phyloP scores from a whole-genome alignment of 176 grass and related monocot genomes.

The Pontederia crassipes region DNA sequence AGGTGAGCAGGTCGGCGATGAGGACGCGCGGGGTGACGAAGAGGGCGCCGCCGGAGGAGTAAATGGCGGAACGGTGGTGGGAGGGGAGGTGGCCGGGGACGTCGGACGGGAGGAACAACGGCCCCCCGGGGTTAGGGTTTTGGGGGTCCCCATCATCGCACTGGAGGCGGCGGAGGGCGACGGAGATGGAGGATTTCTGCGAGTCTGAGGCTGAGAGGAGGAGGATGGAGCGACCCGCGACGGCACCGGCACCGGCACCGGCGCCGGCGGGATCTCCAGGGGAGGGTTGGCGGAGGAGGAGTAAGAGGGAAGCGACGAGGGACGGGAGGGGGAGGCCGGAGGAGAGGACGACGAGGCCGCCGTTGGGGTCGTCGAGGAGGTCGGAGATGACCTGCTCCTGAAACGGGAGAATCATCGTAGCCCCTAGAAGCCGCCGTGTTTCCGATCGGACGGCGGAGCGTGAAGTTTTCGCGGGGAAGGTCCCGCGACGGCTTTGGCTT shows the following conservation, averaged over 20 bases:
- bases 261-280: not conserved
- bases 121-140: conserved; percentile 6
- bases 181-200: conserved; percentile 40
- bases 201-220: conserved; percentile 62
- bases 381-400: conserved; percentile 68
- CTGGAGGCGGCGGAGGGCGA: conserved; percentile 23
- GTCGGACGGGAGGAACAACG: conserved; percentile 18
- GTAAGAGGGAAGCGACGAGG: conserved; percentile 45
- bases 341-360: conserved; percentile 61
- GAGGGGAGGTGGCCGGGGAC: conserved; percentile 53
- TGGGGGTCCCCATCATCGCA: too few relatives aligned
- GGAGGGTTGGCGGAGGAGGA: conserved; percentile 32
- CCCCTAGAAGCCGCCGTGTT: too few relatives aligned
- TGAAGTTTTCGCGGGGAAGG: too few relatives aligned
- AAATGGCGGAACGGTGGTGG: conserved; percentile 58
- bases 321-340: conserved; percentile 59
- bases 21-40: conserved; percentile 75
- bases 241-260: too few relatives aligned
- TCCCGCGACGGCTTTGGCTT: too few relatives aligned
- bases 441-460: too few relatives aligned
- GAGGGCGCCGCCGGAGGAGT: conserved; percentile 47
- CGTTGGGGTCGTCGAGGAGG: conserved; percentile 74
- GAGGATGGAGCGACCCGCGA: conserved; percentile 35
- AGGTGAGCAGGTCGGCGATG: conserved; percentile 80
- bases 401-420: conserved; percentile 35